Conservation (phyloP, 495 filamentous ascomycete species). For the Trichodelitschia bisporula region DNA sequence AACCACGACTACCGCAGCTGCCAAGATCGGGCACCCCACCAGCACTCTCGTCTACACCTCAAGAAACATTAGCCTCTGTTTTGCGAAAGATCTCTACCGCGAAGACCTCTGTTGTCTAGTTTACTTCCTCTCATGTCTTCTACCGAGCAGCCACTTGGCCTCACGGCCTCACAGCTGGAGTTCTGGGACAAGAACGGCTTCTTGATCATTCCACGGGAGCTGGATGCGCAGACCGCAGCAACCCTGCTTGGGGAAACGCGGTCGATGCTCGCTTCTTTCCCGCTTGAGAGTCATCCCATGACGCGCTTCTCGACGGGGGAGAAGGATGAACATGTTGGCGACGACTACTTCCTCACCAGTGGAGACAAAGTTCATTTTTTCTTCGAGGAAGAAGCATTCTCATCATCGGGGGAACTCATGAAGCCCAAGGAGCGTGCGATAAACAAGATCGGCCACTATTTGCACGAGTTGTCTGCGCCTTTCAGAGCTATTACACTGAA, state of each 20-base stretch:
- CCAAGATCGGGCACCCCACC: too few relatives aligned
- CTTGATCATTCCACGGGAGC: slow-evolving; percentile 61
- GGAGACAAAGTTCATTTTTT: slow-evolving; percentile 90
- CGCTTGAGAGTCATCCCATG: slow-evolving; percentile 60
- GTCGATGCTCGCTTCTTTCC: slow-evolving; percentile 47
- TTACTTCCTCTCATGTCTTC: too few relatives aligned
- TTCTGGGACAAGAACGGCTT: slow-evolving; percentile 68
- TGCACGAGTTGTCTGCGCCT: slow-evolving; percentile 49
- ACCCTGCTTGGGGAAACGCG: slow-evolving; percentile 51
- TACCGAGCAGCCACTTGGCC: too few relatives aligned
- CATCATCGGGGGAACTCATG: slow-evolving; percentile 23
- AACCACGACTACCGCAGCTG: too few relatives aligned
- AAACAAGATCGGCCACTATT: slow-evolving; percentile 90
- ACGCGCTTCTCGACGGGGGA: slow-evolving; percentile 76
- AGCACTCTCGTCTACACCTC: too few relatives aligned
- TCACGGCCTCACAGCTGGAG: slow-evolving; percentile 45
- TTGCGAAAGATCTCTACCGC: too few relatives aligned
- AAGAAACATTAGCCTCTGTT: too few relatives aligned
- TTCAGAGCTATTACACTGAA: slow-evolving; percentile 39
- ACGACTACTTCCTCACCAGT: slow-evolving; percentile 76
- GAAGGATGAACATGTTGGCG: slow-evolving; percentile 52
- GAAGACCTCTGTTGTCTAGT: too few relatives aligned
- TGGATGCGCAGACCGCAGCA: slow-evolving; percentile 34
- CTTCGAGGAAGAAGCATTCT: slow-evolving; percentile 58
- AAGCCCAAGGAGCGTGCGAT: slow-evolving; percentile 64